Base-by-base conservation (phyloP, 495 filamentous ascomycete genomes). In the Chaetomium cochliodes region DNA sequence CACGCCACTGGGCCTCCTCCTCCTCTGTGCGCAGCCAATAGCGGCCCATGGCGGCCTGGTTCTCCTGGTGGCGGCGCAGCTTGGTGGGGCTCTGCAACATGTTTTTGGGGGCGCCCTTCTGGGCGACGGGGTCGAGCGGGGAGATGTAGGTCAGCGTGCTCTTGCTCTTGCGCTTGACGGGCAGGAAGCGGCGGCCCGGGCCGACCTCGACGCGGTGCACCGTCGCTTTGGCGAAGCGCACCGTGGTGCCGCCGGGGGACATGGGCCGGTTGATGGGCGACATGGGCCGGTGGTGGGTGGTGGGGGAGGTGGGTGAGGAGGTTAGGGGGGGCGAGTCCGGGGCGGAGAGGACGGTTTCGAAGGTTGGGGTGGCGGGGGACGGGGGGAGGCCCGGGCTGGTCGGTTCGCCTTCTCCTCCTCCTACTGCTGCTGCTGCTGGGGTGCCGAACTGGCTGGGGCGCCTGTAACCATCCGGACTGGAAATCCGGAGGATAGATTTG, bases 11-110 rank as follows among this genome's bases (percentile, higher is more conserved):
- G 6, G 72, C 70, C 59, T 76, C 73, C 25, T 76, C 73, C 55
- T 76, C 72, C 57, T 76, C 73, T 3, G 72, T 76, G 5, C 72
- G 65, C 15, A 68, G 61, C 73, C 73, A 76, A 53, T 76, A 76
- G 37, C 72, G 56, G 6, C 69, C 70, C 73, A 76, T 76, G 33
- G 73, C 73, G 28, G 62, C 64, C 55, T 76, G 73, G 63, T 76
- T 76, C 63, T 72, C 70, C 52, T 73, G 69, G 46, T 76, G 73
- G 11, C 73, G 58, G 41, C 70, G 54, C 59, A 71, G 53, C 65
- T 76, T 74, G 7, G 69, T 71, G 5, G 72, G 70, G 55, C 67
- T 76, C 52, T 67, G 67, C 26, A 70, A 49, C 18, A 64, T 62
- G 16, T 46, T 65, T 44, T 67, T 71, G 18, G 71, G 73, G 0